Base-by-base conservation (phyloP, 345 rosid genomes). In the Melaleuca quinquenervia region DNA sequence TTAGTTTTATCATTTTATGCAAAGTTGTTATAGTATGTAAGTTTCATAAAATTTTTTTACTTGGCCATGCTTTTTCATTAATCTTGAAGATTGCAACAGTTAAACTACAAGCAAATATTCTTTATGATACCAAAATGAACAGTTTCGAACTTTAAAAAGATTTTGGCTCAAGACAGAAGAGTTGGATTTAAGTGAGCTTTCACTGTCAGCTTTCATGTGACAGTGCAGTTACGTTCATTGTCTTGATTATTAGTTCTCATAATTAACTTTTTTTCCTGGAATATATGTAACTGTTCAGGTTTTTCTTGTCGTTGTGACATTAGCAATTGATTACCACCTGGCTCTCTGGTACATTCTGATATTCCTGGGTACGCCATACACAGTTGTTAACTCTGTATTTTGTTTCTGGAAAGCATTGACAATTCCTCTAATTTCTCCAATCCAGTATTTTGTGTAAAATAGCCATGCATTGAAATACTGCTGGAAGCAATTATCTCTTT, bases 291-390 rank as follows among this genome's bases (percentile, higher is more conserved):
- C 49, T 32, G 76, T 83, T 87, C 94, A 96, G 99, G 86, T 94
- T 90, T 94, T 96, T 89, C 95, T 96, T 75, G 45, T 96, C 7
- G 94, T 91, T 13, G 88, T 95, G 82, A 89, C 96, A 27, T 88
- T 92, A 85, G 82, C 93, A 80, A 88, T 94, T 91, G 98, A 95
- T 91, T 93, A 94, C 89, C 94, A 94, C 82, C 89, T 95, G 88
- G 89, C 98, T 85, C 87, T 96, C 85, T 94, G 98, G 95, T 95
- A 92, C 74, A 15, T 86, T 41, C 60, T 96, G 85, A 86, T 90
- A 11, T 95, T 94, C 86, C 91, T 94, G 90, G 98, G 99, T 96
- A 85, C 22, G 87, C 50, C 10, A 15, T 54, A 13, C 11, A 9
- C 27, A 52, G 45, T 80, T 53, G 41, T 75, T 41, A 70, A 22